Evolutionary conservation across 2,329 filamentous ascomycete species (phyloP).

Genomic region (Aureobasidium musti): DNA sequence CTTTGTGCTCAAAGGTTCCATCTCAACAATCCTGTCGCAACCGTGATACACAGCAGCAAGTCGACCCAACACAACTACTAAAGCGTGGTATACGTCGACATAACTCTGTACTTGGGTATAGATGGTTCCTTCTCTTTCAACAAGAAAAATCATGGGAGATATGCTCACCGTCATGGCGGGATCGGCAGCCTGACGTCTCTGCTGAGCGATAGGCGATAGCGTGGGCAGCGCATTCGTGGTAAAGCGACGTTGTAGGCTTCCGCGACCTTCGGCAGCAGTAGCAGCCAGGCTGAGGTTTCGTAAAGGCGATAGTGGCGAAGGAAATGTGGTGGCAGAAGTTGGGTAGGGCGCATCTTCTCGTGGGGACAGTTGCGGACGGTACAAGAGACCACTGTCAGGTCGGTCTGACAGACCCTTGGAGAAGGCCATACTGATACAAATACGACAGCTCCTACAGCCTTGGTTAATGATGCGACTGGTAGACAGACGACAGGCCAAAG

Average conservation of each 20-base stretch:
- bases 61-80: background rate
- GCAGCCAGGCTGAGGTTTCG: conserved; percentile 48
- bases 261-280: conserved; percentile 67
- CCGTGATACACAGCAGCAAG: background rate
- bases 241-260: conserved; percentile 83
- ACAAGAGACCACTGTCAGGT: conserved; percentile 74
- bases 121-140: conserved; percentile 9
- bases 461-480: conserved; percentile 16
- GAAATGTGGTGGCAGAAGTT: conserved; percentile 55
- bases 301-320: conserved; percentile 61
- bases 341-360: conserved; percentile 75
- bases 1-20: background rate
- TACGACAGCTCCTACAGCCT: background rate
- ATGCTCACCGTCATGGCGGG: conserved; percentile 28
- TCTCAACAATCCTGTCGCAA: background rate
- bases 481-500: conserved; percentile 10
- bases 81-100: background rate
- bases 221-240: conserved; percentile 83
- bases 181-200: conserved; percentile 54
- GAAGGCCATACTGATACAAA: conserved; percentile 60
- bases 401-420: conserved; percentile 62
- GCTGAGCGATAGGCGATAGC: conserved; percentile 63
- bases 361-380: conserved; percentile 74
- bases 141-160: background rate
- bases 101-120: background rate